These are phyloP conservation scores for Chenopodium album DNA, from an alignment of 148 eudicot species.

Conservation along the genomic window DNA sequence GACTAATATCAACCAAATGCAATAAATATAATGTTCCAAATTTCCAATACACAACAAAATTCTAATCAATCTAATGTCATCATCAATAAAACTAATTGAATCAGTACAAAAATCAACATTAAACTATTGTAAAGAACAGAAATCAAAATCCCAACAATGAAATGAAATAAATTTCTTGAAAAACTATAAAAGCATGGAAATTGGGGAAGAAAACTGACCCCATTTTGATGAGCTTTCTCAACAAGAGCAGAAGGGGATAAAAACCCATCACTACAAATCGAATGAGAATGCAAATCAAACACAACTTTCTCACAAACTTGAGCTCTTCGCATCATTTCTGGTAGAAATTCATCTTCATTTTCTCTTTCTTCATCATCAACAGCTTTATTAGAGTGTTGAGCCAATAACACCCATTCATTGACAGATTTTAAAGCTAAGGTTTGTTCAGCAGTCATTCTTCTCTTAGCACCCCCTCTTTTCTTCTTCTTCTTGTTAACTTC, in stretches of 20 bases:
- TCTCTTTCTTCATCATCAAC: conserved; percentile 39
- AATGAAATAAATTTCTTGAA: not conserved
- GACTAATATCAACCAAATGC: not conserved
- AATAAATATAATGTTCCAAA: not conserved
- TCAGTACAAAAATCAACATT: not conserved
- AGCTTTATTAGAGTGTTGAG: conserved; percentile 28
- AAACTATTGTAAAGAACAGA: not conserved
- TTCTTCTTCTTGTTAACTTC: conserved; percentile 52
- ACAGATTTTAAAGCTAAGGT: conserved; percentile 56
- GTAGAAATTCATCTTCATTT: conserved; percentile 54
- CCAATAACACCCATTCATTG: conserved; percentile 68
- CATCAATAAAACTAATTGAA: not conserved
- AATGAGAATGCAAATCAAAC: conserved; percentile 86
- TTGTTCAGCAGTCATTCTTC: conserved; percentile 69
- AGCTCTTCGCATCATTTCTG: conserved; percentile 32
- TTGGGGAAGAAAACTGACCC: conserved; percentile 46
- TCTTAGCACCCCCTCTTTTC: conserved; percentile 72
- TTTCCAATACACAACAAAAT: not conserved
- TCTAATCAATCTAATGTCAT: not conserved
- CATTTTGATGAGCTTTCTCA: conserved; percentile 84
- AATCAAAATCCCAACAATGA: not conserved
- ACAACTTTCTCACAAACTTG: conserved; percentile 56
- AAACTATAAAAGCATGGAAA: no score
- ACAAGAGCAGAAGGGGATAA: conserved; percentile 90
- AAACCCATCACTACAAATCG: conserved; percentile 88